Conservation (phyloP, 768 basidiomycete species). For the Coprinellus aureogranulatus region DNA sequence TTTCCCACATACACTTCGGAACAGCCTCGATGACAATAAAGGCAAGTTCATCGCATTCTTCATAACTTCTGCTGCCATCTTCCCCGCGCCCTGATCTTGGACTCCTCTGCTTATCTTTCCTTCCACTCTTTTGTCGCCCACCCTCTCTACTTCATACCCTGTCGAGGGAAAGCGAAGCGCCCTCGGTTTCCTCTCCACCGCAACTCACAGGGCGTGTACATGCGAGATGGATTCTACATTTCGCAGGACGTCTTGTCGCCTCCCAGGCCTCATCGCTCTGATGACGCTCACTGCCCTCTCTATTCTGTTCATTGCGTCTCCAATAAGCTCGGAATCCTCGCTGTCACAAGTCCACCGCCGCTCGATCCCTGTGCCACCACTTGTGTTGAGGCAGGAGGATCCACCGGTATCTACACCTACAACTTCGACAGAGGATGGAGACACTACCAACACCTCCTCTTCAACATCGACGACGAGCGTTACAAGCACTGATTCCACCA, state of each 20-base stretch:
- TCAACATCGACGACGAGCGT: neutral
- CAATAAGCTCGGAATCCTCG: neutral
- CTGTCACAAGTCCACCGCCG: neutral
- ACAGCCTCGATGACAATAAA: too few species aligned
- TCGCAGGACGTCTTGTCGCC: conserved; percentile 4
- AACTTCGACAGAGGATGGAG: neutral
- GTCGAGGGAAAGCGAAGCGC: too few species aligned
- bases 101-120: neutral
- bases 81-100: too few species aligned
- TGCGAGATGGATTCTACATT: conserved; percentile 1
- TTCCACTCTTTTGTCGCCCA: neutral
- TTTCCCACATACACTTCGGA: too few species aligned
- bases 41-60: too few species aligned
- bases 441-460: neutral
- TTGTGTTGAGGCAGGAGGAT: conserved; percentile 5
- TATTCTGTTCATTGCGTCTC: neutral
- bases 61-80: too few species aligned
- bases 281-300: neutral
- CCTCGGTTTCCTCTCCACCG: too few species aligned
- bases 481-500: neutral
- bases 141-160: neutral
- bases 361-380: neutral
- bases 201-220: neutral
- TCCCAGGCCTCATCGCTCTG: neutral
- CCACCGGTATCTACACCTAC: neutral